Evolutionary conservation across 208 protist species (phyloP), one percentile per base, ranked within the genome.

Genomic region (Trypanosoma scelopori): DNA sequence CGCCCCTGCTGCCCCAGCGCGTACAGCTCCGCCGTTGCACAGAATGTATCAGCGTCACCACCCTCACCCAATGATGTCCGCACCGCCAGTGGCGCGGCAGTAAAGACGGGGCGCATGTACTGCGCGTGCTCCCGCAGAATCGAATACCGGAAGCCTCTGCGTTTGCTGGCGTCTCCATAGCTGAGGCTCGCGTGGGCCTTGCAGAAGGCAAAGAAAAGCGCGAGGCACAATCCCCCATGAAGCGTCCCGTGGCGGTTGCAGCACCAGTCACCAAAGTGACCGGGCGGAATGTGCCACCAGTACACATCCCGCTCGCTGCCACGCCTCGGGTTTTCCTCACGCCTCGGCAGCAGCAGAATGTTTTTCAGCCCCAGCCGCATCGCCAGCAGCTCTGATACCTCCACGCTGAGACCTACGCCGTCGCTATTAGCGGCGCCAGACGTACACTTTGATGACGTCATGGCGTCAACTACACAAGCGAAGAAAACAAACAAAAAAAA

Each of bases 241-340:
- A 76, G 55, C 25, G 64, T 71, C 9, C 63, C 71, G 39, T 76
- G 71, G 16, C 64, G 23, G 47, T 76, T 76, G 49, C 18, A 23
- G 30, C 55, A 76, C 62, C 71, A 76, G 5, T 46, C 27, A 27
- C 41, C 37, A 16, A 70, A 45, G 22, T 56, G 22, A 6, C 20
- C 25, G 20, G 56, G 30, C 22, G 58, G 42, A 50, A 74, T 56
- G 20, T 13, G 9, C 47, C 52, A 68, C 51, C 55, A 72, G 35
- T 30, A 51, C 3, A 20, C 42, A 30, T 62, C 30, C 30, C 4
- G 15, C 6, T 64, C 56, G 23, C 47, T 35, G 12, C 20, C 20
- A 0, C 41, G 42, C 1, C 3, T 0, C 11, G 5, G 32, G 7
- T n/a, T 55, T 37, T 18, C 56, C 9, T n/a, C 39, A 28, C 13